Conservation (phyloP, 495 filamentous ascomycete genomes). For the Immersiella caudata region DNA sequence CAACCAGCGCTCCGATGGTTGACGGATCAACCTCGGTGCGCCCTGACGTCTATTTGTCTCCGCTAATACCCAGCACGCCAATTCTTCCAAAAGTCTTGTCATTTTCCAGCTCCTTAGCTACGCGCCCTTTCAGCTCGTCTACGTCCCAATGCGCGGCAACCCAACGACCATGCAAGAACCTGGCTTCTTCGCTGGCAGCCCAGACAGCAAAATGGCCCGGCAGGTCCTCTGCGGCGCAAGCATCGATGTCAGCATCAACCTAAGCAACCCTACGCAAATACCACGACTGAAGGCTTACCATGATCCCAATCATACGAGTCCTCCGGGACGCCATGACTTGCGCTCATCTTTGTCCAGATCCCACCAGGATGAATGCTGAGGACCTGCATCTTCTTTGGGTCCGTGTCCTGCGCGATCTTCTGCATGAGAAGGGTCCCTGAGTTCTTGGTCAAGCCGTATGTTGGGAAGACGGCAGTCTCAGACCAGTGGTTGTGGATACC, state of each 20-base stretch:
- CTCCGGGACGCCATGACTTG: conserved; percentile 26
- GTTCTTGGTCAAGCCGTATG: conserved; percentile 46
- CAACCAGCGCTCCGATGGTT: too few relatives aligned
- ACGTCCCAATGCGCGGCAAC: conserved; percentile 58
- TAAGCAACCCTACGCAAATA: too few relatives aligned
- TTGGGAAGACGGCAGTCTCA: conserved; percentile 15
- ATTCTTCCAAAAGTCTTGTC: too few relatives aligned
- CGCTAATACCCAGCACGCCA: too few relatives aligned
- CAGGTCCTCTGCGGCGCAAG: conserved; percentile 31
- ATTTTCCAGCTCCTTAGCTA: too few relatives aligned
- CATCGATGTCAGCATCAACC: too few relatives aligned
- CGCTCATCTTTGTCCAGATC: conserved; percentile 36
- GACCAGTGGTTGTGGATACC: conserved; percentile 29
- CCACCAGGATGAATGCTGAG: conserved; percentile 50
- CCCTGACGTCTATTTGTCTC: too few relatives aligned
- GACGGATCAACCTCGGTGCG: too few relatives aligned
- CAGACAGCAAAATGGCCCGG: conserved; percentile 55
- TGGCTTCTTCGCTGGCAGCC: conserved; percentile 51
- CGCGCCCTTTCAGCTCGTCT: conserved; percentile 45
- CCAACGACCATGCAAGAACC: conserved; percentile 55
- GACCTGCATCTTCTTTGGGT: conserved; percentile 42
- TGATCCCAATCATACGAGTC: conserved; percentile 37
- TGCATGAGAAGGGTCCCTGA: conserved; percentile 43
- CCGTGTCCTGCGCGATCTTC: conserved; percentile 38
- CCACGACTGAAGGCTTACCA: background rate